Evolutionary conservation across 2,329 filamentous ascomycete species (phyloP), one percentile per base, ranked within the genome.

Genomic region (Ophiostoma australiae): DNA sequence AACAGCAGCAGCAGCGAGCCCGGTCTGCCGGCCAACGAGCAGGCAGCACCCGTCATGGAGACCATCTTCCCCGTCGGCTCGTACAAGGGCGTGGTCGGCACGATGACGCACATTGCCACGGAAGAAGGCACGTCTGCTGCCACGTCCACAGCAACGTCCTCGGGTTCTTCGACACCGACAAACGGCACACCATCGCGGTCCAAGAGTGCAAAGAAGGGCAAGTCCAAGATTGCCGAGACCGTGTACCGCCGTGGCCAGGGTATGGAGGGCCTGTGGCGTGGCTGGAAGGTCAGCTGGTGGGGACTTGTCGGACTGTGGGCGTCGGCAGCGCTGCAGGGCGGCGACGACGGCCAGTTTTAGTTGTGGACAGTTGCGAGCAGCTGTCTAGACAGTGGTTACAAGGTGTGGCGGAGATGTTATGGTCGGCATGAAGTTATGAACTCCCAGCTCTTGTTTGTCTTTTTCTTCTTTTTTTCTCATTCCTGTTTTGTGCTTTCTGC

Each of bases 21-120:
- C 44, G 68, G 44, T 4, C n/a, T 33, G 48, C 31, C 39, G 13
- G 37, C 37, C 69, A 11, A 41, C 72, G 70, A 67, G n/a, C 77
- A 63, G 41, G 69, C 52, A 77, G 79, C 69, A 31, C 73, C 73
- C 1, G 69, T 61, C 35, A 71, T 91, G 66, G 89, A 92, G 70
- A 93, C 92, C 0, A 89, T 97, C 70, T 89, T 98, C 0, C 89
- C 91, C 2, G 84, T 92, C 0, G 94, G 93, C 2, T 87, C 87
- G 4, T 99, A 97, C 79, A 84, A 87, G 44, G 95, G 95, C n/a
- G 85, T 97, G 1, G 79, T 95, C n/a, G 92, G 93, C 3, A 97
- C 94, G 2, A 94, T 97, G 86, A 94, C 93, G 84, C 87, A 87
- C 72, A 95, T 99, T 73, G 85, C 91, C 0, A 86, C 90, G 48